phyloP scores from a whole-genome alignment of 2,329 filamentous ascomycete species.

The Epichloe festucae region DNA sequence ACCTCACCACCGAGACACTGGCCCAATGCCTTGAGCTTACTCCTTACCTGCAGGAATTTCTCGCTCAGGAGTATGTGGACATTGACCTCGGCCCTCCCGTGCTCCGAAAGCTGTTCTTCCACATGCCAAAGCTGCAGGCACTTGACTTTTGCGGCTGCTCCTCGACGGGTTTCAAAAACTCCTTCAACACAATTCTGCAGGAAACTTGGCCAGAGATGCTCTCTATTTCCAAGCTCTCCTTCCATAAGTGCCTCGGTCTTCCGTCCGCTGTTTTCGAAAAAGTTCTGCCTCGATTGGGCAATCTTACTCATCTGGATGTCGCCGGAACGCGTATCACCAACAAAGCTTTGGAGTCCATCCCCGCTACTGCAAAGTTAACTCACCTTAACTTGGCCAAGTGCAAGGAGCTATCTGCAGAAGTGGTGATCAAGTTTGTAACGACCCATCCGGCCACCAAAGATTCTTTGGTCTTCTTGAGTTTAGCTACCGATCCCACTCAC shows the following conservation, averaged over 20 bases:
- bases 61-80: conserved; percentile 71
- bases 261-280: conserved; percentile 53
- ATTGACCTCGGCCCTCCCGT: conserved; percentile 59
- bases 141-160: conserved; percentile 70
- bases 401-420: conserved; percentile 51
- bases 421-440: conserved; percentile 56
- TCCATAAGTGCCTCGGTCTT: conserved; percentile 68
- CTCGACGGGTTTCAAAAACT: conserved; percentile 50
- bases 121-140: conserved; percentile 49
- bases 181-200: conserved; percentile 46
- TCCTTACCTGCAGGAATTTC: conserved; percentile 62
- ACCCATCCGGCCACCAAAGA: conserved; percentile 56
- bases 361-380: conserved; percentile 56
- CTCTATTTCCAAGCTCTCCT: conserved; percentile 52
- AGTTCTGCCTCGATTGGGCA: conserved; percentile 55
- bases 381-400: conserved; percentile 72
- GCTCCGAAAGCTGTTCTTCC: conserved; percentile 56
- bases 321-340: conserved; percentile 66
- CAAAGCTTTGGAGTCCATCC: conserved; percentile 55
- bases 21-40: conserved; percentile 58
- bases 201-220: conserved; percentile 40
- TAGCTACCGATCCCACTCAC: conserved; percentile 58
- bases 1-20: conserved; percentile 62
- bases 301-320: conserved; percentile 68
- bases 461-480: conserved; percentile 56